A percentile compares a stretch with the other conserved stretches of the same genome.
Conservation (phyloP, 768 basidiomycete species). For the Amanita fuliginea region DNA sequence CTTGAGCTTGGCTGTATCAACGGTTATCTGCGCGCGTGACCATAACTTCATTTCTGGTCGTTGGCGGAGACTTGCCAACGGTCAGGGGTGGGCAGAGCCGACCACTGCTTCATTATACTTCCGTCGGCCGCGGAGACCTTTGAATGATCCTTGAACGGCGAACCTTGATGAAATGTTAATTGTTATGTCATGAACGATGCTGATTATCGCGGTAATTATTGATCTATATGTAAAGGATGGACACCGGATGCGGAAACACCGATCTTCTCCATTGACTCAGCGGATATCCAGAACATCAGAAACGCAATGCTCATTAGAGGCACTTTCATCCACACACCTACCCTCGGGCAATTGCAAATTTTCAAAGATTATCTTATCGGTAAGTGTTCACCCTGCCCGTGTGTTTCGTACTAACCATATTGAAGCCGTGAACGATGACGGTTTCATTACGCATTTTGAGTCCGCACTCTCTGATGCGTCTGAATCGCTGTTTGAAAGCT, state of each 20-base stretch:
- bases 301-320: slow-evolving; percentile 20
- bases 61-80: background rate
- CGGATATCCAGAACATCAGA: background rate
- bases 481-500: slow-evolving; percentile 15
- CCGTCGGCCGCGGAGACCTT: background rate
- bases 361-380: slow-evolving; percentile 47
- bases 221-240: no score
- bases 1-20: background rate
- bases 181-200: background rate
- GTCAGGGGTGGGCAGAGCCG: background rate
- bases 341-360: slow-evolving; percentile 42
- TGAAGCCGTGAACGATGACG: slow-evolving; percentile 24
- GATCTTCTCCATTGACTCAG: background rate
- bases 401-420: background rate
- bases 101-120: background rate
- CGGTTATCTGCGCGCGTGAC: background rate
- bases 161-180: background rate
- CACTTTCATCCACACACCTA: slow-evolving; percentile 47
- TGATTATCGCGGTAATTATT: background rate
- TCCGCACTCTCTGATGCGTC: slow-evolving; percentile 22
- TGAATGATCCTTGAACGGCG: background rate
- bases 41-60: background rate
- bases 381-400: slow-evolving; percentile 9
- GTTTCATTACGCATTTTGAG: slow-evolving; percentile 43
- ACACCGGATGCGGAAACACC: background rate